Percentiles rank a stretch among this genome's conserved stretches.
Conservation (phyloP, 108 stramenopile genomes). For the Conticribra weissflogii region DNA sequence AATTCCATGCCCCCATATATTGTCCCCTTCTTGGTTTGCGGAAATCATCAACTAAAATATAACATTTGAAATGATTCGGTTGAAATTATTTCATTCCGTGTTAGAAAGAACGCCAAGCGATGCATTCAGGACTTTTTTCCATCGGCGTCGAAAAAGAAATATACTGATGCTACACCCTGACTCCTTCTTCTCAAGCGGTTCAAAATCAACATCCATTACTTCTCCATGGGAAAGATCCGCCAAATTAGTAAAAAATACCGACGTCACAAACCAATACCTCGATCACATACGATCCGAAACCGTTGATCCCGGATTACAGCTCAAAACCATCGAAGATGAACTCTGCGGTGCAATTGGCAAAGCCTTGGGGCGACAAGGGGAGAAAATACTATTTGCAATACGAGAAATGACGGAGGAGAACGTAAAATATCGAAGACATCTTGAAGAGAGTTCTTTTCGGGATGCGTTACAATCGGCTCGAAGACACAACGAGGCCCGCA, state of each 20-base stretch:
- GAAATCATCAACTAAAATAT: no score
- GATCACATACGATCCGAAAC: conserved; percentile 66
- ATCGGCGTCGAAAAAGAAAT: no score
- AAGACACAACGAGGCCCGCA: conserved; percentile 65
- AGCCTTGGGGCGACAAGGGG: conserved; percentile 77
- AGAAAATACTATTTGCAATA: conserved; percentile 61
- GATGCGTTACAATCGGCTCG: conserved; percentile 48
- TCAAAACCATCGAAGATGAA: conserved; percentile 86
- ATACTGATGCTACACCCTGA: neutral
- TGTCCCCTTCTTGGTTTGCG: no score
- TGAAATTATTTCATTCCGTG: no score
- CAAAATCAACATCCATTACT: neutral
- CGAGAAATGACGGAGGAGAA: conserved; percentile 57
- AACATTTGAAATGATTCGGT: no score
- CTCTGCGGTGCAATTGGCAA: conserved; percentile 78
- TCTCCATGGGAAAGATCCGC: conserved; percentile 74
- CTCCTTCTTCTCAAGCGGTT: neutral
- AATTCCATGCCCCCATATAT: no score
- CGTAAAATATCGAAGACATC: conserved; percentile 33
- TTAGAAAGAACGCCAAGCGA: no score
- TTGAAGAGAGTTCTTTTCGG: conserved; percentile 18
- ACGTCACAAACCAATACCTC: conserved; percentile 62
- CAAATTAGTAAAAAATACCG: conserved; percentile 67
- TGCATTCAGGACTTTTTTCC: no score
- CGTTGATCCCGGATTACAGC: conserved; percentile 71